phyloP scores from a whole-genome alignment of 2,329 filamentous ascomycete genomes.

The Ascosphaera apis region DNA sequence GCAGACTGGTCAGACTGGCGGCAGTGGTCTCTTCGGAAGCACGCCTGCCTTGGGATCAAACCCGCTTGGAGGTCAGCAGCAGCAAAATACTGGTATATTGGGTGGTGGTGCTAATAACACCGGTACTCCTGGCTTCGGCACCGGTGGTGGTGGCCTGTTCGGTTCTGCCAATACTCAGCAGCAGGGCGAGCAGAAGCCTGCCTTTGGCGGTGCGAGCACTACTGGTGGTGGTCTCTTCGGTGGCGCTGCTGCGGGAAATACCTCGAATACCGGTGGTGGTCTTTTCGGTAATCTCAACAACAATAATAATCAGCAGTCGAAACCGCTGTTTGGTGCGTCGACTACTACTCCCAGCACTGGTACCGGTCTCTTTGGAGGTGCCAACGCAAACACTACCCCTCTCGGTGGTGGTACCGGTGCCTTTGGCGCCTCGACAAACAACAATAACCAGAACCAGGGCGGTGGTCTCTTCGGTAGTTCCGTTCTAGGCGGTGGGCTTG shows the following conservation, averaged over 20 bases:
- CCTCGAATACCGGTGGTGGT: conserved; percentile 8
- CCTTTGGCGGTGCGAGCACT: no score
- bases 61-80: conserved; percentile 10
- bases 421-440: conserved; percentile 2
- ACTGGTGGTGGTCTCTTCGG: no score
- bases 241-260: no score
- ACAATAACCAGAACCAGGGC: conserved; percentile 6
- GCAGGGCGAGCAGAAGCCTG: conserved; percentile 6
- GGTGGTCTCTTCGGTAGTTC: conserved; percentile 20
- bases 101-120: conserved; percentile 1
- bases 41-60: conserved; percentile 4
- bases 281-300: conserved; percentile 23
- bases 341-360: conserved; percentile 12
- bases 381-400: conserved; percentile 5
- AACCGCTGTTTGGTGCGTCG: conserved; percentile 19
- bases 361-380: conserved; percentile 26
- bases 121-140: background rate
- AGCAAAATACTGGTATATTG: conserved; percentile 7
- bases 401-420: conserved; percentile 3
- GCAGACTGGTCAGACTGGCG: conserved; percentile 19
- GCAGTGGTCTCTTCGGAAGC: conserved; percentile 21
- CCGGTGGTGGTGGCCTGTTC: conserved; percentile 3
- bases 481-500: conserved; percentile 12
- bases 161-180: conserved; percentile 14
- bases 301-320: conserved; percentile 31